phyloP scores from a whole-genome alignment of 176 grass and related monocot genomes.

The Triticum monococcum region DNA sequence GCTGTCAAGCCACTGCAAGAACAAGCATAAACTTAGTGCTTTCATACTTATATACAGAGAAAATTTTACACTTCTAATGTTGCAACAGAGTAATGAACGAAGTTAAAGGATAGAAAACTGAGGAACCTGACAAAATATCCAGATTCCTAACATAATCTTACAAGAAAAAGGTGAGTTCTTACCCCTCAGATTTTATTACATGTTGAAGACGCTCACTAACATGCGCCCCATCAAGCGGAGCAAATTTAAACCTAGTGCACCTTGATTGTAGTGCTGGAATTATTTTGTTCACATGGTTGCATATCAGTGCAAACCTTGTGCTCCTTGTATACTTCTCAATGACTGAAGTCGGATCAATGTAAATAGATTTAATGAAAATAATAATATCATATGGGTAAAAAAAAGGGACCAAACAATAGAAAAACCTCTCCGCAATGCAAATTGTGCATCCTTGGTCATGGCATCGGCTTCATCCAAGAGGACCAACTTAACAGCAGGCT shows the following conservation, averaged over 20 bases:
- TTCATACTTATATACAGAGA: background rate
- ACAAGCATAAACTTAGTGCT: slow-evolving; percentile 2
- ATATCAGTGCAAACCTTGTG: slow-evolving; percentile 98
- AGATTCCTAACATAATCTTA: background rate
- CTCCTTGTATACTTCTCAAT: slow-evolving; percentile 98
- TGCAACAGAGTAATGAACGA: background rate
- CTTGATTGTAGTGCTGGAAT: slow-evolving; percentile 96
- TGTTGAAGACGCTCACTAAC: slow-evolving; percentile 75
- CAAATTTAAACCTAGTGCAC: slow-evolving; percentile 96
- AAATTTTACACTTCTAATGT: background rate
- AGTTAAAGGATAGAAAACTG: background rate
- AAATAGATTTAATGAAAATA: slow-evolving; percentile 22
- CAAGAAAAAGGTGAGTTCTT: slow-evolving; percentile 7
- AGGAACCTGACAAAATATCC: background rate
- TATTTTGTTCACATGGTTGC: slow-evolving; percentile 98
- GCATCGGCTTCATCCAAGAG: slow-evolving; percentile 96
- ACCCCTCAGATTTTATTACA: slow-evolving; percentile 94
- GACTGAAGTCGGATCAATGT: slow-evolving; percentile 46
- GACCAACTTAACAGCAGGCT: slow-evolving; percentile 80
- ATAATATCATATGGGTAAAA: background rate
- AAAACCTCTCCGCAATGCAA: slow-evolving; percentile 94
- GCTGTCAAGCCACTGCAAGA: slow-evolving; percentile 79
- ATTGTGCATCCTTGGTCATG: slow-evolving; percentile 99
- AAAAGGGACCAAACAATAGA: slow-evolving; percentile 8
- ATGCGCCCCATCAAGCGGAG: slow-evolving; percentile 81